phyloP scores from a whole-genome alignment of 805 yeast species.

The Saccharomycopsis olivae region DNA sequence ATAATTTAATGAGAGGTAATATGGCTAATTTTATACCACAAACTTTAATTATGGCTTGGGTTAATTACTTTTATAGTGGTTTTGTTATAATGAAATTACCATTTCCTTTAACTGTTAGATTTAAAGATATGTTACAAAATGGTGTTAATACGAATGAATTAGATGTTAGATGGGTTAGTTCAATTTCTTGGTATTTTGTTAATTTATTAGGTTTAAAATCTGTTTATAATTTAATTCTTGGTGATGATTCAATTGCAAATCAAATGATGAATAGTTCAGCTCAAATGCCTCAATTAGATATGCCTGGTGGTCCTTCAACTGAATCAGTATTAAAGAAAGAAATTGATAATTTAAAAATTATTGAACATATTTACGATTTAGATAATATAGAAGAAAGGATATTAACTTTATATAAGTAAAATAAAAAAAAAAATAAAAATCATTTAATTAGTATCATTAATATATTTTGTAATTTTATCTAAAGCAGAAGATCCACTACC shows the following conservation, averaged over 20 bases:
- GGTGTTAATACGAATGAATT: conserved; percentile 79
- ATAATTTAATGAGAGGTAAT: conserved; percentile 71
- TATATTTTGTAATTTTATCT: conserved; percentile 16
- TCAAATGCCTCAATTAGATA: conserved; percentile 25
- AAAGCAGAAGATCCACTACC: conserved; percentile 8
- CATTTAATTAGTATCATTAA: conserved; percentile 10
- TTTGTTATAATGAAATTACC: conserved; percentile 83
- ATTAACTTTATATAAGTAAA: conserved; percentile 16
- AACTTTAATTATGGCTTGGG: conserved; percentile 93
- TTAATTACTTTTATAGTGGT: conserved; percentile 85
- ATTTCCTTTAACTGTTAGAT: conserved; percentile 80
- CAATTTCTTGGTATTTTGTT: conserved; percentile 93
- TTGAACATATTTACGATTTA: conserved; percentile 44
- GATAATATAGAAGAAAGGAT: conserved; percentile 56
- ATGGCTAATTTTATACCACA: conserved; percentile 83
- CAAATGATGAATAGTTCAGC: conserved; percentile 28
- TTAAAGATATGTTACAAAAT: conserved; percentile 84
- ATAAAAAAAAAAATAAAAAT: neutral
- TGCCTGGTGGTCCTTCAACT: conserved; percentile 53
- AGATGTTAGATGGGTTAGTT: conserved; percentile 85
- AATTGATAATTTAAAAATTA: conserved; percentile 64
- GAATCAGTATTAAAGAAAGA: conserved; percentile 55
- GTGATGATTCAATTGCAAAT: conserved; percentile 36
- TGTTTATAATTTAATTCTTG: conserved; percentile 60
- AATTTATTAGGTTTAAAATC: conserved; percentile 77